Percentiles rank a stretch among this genome's conserved stretches.
Conservation (phyloP, 768 basidiomycete species). For the Phanerochaete carnosa region DNA sequence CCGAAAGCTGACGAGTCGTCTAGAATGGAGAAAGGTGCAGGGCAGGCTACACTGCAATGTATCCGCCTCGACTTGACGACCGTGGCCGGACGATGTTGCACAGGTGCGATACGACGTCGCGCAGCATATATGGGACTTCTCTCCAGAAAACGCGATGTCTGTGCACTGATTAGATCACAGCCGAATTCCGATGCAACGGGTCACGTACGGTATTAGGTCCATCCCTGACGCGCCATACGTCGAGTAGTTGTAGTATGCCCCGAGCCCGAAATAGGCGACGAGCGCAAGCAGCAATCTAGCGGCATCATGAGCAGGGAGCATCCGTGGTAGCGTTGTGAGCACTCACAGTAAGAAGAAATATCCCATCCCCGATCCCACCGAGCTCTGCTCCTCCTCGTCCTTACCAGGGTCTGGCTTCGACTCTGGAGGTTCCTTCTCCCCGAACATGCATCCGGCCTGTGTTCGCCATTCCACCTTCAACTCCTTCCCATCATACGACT, state of each 20-base stretch:
- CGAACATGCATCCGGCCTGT: conserved; percentile 53
- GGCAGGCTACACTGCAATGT: conserved; percentile 53
- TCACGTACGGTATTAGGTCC: conserved; percentile 80
- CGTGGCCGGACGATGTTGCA: conserved; percentile 71
- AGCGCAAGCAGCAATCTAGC: conserved; percentile 63
- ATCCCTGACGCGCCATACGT: conserved; percentile 81
- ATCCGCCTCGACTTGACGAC: conserved; percentile 64
- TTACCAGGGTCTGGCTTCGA: conserved; percentile 24
- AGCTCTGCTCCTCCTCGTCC: conserved; percentile 15
- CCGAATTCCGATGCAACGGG: conserved; percentile 8
- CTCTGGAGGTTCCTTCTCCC: conserved; percentile 25
- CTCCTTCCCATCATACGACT: conserved; percentile 55
- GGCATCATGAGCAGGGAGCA: not conserved
- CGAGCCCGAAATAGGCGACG: conserved; percentile 67
- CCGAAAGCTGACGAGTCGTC: not conserved
- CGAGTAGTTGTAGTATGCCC: conserved; percentile 86
- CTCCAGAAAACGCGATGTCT: conserved; percentile 91
- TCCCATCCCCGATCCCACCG: conserved; percentile 71
- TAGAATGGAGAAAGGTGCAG: not conserved
- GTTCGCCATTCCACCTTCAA: conserved; percentile 61
- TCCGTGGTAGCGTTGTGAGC: conserved; percentile 26
- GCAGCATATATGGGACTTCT: conserved; percentile 84
- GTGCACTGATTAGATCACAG: not conserved
- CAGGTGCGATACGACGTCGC: conserved; percentile 73
- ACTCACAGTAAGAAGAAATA: conserved; percentile 87